phyloP scores from a whole-genome alignment of 2,329 filamentous ascomycete species.

The Talaromyces albobiverticillius region DNA sequence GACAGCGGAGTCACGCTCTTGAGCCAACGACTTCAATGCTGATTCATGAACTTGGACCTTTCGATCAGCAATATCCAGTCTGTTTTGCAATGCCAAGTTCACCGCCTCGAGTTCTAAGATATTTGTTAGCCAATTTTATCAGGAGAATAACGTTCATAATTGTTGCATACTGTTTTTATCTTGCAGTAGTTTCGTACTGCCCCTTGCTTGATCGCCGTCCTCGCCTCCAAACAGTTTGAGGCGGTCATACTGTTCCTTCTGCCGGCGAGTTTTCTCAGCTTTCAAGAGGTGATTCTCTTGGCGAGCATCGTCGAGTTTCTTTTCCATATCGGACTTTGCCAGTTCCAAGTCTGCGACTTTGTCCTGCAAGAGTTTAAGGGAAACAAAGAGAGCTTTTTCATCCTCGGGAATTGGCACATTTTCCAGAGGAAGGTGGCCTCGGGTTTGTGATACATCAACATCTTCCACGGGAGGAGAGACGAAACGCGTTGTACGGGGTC shows the following conservation, averaged over 20 bases:
- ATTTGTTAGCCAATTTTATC: conserved; percentile 22
- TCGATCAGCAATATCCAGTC: conserved; percentile 54
- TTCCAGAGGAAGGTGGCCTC: conserved; percentile 49
- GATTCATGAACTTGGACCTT: conserved; percentile 55
- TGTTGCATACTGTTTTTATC: conserved; percentile 42
- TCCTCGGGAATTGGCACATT: conserved; percentile 58
- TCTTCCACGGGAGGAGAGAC: conserved; percentile 44
- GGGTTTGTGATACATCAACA: conserved; percentile 29
- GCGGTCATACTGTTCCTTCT: conserved; percentile 37
- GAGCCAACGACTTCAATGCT: conserved; percentile 52
- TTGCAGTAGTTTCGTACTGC: conserved; percentile 25
- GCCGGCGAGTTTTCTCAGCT: conserved; percentile 35
- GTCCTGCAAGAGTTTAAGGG: conserved; percentile 57
- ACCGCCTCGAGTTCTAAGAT: conserved; percentile 48
- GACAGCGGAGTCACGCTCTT: conserved; percentile 58
- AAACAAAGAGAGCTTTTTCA: conserved; percentile 62
- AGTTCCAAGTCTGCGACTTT: conserved; percentile 56
- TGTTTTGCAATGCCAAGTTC: conserved; percentile 54
- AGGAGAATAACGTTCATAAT: neutral
- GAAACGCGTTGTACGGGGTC: conserved; percentile 53
- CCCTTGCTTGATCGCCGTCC: conserved; percentile 39
- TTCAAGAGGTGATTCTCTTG: conserved; percentile 52
- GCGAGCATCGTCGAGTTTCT: conserved; percentile 50
- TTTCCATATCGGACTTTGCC: conserved; percentile 52
- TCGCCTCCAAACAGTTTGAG: conserved; percentile 36